Percentiles rank a stretch among this genome's conserved stretches.
Evolutionary conservation across 2,329 filamentous ascomycete species (phyloP).

Genomic region (Apiospora malaysiana): DNA sequence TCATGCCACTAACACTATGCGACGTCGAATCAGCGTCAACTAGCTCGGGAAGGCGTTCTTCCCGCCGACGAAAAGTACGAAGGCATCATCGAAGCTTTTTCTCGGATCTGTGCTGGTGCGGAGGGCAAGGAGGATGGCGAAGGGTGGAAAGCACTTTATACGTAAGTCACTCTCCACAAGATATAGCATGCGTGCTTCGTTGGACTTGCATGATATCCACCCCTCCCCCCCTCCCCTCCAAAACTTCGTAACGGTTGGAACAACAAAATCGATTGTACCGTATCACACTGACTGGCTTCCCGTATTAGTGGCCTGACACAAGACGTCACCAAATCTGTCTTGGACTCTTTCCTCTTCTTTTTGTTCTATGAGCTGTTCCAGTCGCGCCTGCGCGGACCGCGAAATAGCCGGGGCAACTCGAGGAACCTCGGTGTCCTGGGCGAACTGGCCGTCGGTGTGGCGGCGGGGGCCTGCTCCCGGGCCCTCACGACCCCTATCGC

Average conservation of each 20-base stretch:
- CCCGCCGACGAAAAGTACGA: conserved; percentile 56
- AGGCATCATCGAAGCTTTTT: conserved; percentile 71
- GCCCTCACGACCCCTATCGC: conserved; percentile 80
- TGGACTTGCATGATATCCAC: not conserved
- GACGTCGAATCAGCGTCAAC: conserved; percentile 26
- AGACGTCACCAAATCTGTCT: conserved; percentile 70
- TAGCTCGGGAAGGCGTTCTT: conserved; percentile 26
- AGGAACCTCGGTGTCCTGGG: conserved; percentile 64
- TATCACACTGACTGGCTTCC: not conserved
- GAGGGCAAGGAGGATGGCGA: conserved; percentile 61
- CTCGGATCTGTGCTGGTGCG: conserved; percentile 64
- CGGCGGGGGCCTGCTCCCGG: conserved; percentile 77
- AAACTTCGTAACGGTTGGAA: not conserved
- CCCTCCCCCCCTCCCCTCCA: not conserved
- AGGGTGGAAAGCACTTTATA: conserved; percentile 73
- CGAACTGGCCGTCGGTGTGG: conserved; percentile 75
- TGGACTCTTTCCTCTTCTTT: conserved; percentile 87
- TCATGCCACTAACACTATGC: conserved; percentile 1
- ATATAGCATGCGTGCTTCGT: not conserved
- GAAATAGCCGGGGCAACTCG: conserved; percentile 30
- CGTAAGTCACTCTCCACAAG: conserved; percentile 27
- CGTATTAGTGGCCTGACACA: conserved; percentile 24
- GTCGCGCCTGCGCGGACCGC: conserved; percentile 31
- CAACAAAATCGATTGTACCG: not conserved
- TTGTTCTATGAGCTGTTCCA: conserved; percentile 71